Evolutionary conservation across 2,329 filamentous ascomycete genomes (phyloP).

Genomic region (Zymoseptoria brevis): DNA sequence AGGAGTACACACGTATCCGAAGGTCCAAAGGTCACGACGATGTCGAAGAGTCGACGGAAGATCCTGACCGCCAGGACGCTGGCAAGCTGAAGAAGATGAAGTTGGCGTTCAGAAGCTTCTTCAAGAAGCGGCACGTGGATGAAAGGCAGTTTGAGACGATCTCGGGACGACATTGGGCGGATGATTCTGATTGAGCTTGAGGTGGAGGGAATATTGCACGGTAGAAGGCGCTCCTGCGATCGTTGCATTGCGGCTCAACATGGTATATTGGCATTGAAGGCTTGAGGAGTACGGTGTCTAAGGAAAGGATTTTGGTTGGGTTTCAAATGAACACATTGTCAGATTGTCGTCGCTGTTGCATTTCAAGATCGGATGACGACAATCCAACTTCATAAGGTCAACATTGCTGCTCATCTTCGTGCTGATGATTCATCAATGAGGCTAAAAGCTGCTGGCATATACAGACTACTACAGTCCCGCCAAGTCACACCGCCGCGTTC

Average conservation of each 20-base stretch:
- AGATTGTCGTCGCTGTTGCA: too few relatives aligned
- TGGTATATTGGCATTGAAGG: background rate
- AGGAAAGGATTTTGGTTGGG: background rate
- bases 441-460: too few relatives aligned
- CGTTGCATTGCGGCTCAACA: background rate
- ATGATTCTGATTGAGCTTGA: background rate
- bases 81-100: background rate
- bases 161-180: background rate
- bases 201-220: background rate
- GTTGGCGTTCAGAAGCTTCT: background rate
- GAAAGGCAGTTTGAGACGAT: background rate
- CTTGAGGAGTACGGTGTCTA: background rate
- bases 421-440: too few relatives aligned
- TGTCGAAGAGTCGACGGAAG: background rate
- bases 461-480: too few relatives aligned
- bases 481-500: background rate
- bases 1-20: background rate
- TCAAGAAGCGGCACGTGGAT: background rate
- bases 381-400: too few relatives aligned
- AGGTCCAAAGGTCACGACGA: background rate
- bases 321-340: background rate
- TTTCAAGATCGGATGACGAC: too few relatives aligned
- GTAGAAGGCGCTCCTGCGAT: background rate
- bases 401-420: too few relatives aligned
- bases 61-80: background rate